Evolutionary conservation across 2,329 filamentous ascomycete species (phyloP).

Genomic region (Leptographium galeiforme): DNA sequence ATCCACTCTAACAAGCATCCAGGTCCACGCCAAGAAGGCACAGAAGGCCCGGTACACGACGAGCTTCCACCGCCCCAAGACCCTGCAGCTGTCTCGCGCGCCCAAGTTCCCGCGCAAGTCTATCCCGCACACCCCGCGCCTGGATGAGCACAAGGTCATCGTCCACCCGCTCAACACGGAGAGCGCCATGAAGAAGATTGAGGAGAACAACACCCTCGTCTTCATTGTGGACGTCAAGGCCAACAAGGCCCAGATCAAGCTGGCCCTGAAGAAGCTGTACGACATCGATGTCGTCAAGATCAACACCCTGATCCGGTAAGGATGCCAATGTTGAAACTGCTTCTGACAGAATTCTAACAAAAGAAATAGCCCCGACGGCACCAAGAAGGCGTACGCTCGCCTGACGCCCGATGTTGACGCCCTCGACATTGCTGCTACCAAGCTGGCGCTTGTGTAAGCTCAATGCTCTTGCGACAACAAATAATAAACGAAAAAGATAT

Average conservation of each 20-base stretch:
- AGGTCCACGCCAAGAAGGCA: conserved; percentile 61
- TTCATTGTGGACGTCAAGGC: conserved; percentile 96
- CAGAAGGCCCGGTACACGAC: conserved; percentile 86
- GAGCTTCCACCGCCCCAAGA: conserved; percentile 97
- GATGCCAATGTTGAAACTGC: neutral
- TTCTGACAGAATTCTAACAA: neutral
- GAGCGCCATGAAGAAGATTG: conserved; percentile 99
- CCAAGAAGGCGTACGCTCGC: conserved; percentile 97
- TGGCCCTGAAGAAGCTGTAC: conserved; percentile 96
- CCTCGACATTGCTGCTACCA: conserved; percentile 97
- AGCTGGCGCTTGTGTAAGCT: conserved; percentile 89
- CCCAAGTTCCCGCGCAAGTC: conserved; percentile 98
- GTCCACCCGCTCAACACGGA: conserved; percentile 98
- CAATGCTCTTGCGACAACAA: neutral
- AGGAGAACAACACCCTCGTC: conserved; percentile 99
- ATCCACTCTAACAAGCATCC: neutral
- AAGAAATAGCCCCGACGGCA: conserved; percentile 64
- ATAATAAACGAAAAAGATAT: neutral
- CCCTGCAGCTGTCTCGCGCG: conserved; percentile 73
- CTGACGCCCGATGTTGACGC: conserved; percentile 95
- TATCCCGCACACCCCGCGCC: conserved; percentile 73
- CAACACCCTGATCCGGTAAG: conserved; percentile 95
- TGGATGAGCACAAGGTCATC: conserved; percentile 96
- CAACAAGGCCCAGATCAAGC: conserved; percentile 99
- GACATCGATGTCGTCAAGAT: conserved; percentile 98